These are phyloP conservation scores for Rosa multiflora DNA, from an alignment of 306 rosid genomes.

Conservation along the genomic window DNA sequence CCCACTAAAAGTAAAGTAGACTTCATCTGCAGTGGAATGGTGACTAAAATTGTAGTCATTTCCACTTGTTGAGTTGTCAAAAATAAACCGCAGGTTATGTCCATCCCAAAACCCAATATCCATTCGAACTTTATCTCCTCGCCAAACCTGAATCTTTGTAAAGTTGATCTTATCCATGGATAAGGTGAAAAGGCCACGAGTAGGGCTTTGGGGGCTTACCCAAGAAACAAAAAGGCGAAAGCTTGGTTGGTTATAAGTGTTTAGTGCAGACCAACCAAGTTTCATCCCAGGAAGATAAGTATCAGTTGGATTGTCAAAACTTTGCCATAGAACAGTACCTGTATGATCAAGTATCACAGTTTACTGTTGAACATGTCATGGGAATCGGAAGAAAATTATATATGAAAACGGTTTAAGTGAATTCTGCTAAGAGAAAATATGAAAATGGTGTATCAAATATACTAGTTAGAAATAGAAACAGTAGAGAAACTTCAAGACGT, in stretches of 20 bases:
- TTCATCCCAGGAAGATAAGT: slow-evolving; percentile 26
- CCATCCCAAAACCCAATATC: slow-evolving; percentile 16
- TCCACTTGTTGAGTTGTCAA: neutral
- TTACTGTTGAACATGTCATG: neutral
- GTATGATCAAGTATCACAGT: neutral
- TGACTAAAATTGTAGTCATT: slow-evolving; percentile 17
- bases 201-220: slow-evolving; percentile 15
- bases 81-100: slow-evolving; percentile 6
- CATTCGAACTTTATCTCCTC: neutral
- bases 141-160: slow-evolving; percentile 1
- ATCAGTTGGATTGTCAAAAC: neutral
- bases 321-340: neutral
- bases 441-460: neutral
- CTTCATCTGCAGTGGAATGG: neutral
- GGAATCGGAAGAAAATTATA: neutral
- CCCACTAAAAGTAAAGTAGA: slow-evolving; percentile 9
- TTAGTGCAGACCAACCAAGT: slow-evolving; percentile 5
- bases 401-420: too few species aligned
- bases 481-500: neutral
- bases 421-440: neutral
- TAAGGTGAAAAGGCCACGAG: slow-evolving; percentile 7
- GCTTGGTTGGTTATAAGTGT: neutral
- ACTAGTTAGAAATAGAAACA: neutral
- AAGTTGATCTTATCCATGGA: neutral
- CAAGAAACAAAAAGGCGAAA: slow-evolving; percentile 14